Base-by-base conservation (phyloP, 2,329 filamentous ascomycete species). In the Beauveria australis region DNA sequence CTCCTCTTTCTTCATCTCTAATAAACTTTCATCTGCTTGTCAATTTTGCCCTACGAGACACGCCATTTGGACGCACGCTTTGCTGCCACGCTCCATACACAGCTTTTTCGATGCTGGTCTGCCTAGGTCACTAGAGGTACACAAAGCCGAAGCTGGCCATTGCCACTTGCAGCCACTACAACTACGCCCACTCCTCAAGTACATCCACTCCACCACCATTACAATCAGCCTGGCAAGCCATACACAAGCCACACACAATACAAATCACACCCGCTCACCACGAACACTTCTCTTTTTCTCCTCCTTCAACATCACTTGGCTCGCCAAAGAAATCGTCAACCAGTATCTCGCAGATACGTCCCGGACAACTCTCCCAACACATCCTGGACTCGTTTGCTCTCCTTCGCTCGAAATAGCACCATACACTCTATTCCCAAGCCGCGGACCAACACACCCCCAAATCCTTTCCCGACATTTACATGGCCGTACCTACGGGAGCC, bases 401-500 rank as follows among this genome's bases (percentile, higher is more conserved):
- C n/a, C 37, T 18, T 6, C 22, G 6, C n/a, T 28, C 28, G 30
- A 33, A 19, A 24, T 12, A 40, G 5, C 49, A 40, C 10, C 22
- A 43, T 33, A 30, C 18, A 1, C 30, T 7, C 41, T 24, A 22
- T 10, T 58, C 46, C 47, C 55, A 24, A 51, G 55, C 33, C 49
- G 48, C 10, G 37, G 58, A 61, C 59, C 44, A 30, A 54, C 40
- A 40, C 46, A n/a, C 59, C 28, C 41, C 16, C 43, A 12, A 26
- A 53, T 12, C n/a, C 49, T 60, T 57, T 51, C 61, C 61, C 63
- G 62, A 61, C 63, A 66, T 60, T 66, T 69, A 69, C 67, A 72
- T 72, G 70, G 70, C 70, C 63, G 65, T 63, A 53, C 61, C 66
- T 55, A 65, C 64, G 59, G 66, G 63, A 65, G 67, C 65, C 68